Conservation (phyloP, 805 yeast species). For the Wickerhamomyces chaumierensis region DNA sequence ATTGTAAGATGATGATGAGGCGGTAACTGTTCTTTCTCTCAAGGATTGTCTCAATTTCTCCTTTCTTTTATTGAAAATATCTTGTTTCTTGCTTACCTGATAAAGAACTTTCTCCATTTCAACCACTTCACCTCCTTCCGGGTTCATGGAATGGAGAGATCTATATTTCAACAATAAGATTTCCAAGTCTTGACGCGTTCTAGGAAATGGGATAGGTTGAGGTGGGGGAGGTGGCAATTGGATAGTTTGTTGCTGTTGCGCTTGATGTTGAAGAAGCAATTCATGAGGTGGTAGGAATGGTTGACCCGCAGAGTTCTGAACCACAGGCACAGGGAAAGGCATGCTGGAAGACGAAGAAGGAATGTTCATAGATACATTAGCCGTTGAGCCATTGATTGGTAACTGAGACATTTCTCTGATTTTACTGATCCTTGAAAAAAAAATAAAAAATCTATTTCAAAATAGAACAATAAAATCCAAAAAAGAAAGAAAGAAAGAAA, state of each 20-base stretch:
- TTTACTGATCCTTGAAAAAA: too few relatives aligned
- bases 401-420: too few relatives aligned
- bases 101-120: conserved; percentile 32
- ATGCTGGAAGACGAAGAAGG: too few relatives aligned
- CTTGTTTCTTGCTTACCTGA: conserved; percentile 30
- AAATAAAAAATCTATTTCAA: too few relatives aligned
- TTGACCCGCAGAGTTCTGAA: too few relatives aligned
- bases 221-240: neutral
- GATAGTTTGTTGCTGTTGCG: neutral
- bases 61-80: conserved; percentile 20
- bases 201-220: neutral
- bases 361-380: too few relatives aligned
- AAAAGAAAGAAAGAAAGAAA: too few relatives aligned
- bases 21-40: conserved; percentile 1
- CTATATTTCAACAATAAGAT: conserved; percentile 11
- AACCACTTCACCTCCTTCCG: conserved; percentile 23
- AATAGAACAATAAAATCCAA: too few relatives aligned
- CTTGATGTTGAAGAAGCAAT: neutral
- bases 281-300: neutral
- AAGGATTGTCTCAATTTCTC: conserved; percentile 18
- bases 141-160: conserved; percentile 5
- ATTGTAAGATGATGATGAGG: conserved; percentile 25
- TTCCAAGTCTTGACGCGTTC: conserved; percentile 7
- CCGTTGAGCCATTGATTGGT: too few relatives aligned
- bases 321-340: neutral